Conservation (phyloP, 1,139 yeast species). For the Diutina siamensis region DNA sequence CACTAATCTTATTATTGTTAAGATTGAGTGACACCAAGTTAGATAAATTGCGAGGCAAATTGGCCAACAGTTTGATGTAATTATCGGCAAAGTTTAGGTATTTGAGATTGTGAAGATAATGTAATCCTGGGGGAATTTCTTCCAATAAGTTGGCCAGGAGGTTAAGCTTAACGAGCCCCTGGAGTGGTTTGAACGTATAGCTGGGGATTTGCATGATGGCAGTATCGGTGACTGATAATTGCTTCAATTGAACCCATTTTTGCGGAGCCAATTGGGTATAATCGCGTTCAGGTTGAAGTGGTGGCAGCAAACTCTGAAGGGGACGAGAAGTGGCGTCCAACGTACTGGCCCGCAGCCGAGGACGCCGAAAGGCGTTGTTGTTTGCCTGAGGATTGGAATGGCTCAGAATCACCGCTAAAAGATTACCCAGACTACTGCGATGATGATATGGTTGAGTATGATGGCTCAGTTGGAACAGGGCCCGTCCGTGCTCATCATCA, state of each 20-base stretch:
- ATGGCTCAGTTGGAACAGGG: constrained; percentile 22
- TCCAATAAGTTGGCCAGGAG: constrained; percentile 43
- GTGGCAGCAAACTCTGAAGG: neutral
- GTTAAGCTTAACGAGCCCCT: constrained; percentile 43
- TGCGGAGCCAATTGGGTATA: constrained; percentile 22
- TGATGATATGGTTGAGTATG: neutral
- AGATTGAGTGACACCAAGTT: constrained; percentile 41
- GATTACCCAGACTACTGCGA: neutral
- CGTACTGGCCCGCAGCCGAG: constrained; percentile 6
- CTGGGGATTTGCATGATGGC: constrained; percentile 35
- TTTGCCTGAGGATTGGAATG: neutral
- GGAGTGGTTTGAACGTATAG: constrained; percentile 36
- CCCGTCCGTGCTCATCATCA: constrained; percentile 43
- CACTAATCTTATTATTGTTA: constrained; percentile 38
- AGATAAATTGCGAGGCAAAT: constrained; percentile 24
- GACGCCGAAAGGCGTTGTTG: constrained; percentile 4
- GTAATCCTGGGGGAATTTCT: constrained; percentile 40
- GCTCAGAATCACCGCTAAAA: neutral
- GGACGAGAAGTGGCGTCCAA: neutral
- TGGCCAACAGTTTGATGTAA: constrained; percentile 21
- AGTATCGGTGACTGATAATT: constrained; percentile 46
- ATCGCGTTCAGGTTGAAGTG: neutral
- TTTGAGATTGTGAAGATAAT: constrained; percentile 35
- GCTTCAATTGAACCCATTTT: constrained; percentile 46
- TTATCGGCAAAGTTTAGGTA: constrained; percentile 50